Conservation (phyloP, 495 filamentous ascomycete species). For the Penicillium ucsense region DNA sequence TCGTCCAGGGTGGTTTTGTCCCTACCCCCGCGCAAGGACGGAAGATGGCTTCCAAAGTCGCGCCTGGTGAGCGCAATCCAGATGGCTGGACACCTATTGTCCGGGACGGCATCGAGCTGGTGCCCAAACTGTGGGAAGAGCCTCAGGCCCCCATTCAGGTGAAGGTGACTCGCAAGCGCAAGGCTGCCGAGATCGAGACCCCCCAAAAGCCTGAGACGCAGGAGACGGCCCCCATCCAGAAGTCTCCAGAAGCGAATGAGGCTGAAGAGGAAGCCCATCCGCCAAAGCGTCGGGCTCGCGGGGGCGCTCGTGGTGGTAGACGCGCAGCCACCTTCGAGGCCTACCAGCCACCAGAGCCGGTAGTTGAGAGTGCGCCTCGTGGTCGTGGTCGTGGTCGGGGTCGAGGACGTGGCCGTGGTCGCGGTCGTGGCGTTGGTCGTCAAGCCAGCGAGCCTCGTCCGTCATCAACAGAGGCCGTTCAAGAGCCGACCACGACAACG, state of each 20-base stretch:
- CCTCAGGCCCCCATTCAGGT: slow-evolving; percentile 42
- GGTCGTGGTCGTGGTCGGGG: slow-evolving; percentile 46
- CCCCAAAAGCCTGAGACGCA: slow-evolving; percentile 20
- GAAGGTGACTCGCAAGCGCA: slow-evolving; percentile 39
- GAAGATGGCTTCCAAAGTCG: slow-evolving; percentile 29
- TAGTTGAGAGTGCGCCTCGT: slow-evolving; percentile 28
- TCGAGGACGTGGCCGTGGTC: slow-evolving; percentile 21
- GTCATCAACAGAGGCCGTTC: slow-evolving; percentile 15
- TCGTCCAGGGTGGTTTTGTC: slow-evolving; percentile 35
- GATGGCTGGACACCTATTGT: slow-evolving; percentile 29
- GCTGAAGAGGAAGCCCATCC: slow-evolving; percentile 20
- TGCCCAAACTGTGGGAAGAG: slow-evolving; percentile 38
- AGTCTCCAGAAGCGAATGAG: slow-evolving; percentile 19
- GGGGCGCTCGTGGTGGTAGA: slow-evolving; percentile 14
- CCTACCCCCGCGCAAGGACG: slow-evolving; percentile 31
- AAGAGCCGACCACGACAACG: not conserved
- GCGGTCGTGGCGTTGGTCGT: not conserved
- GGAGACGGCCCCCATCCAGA: slow-evolving; percentile 12
- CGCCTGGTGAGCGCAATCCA: slow-evolving; percentile 26
- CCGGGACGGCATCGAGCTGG: slow-evolving; percentile 25
- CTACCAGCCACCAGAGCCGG: slow-evolving; percentile 10
- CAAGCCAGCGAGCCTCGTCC: slow-evolving; percentile 1
- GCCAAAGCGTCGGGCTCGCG: slow-evolving; percentile 28
- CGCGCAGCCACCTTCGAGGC: slow-evolving; percentile 16
- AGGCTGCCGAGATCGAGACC: slow-evolving; percentile 31